Evolutionary conservation across 441 rosid species (phyloP), one percentile per base, ranked within the genome.

Genomic region (Croton setiger): DNA sequence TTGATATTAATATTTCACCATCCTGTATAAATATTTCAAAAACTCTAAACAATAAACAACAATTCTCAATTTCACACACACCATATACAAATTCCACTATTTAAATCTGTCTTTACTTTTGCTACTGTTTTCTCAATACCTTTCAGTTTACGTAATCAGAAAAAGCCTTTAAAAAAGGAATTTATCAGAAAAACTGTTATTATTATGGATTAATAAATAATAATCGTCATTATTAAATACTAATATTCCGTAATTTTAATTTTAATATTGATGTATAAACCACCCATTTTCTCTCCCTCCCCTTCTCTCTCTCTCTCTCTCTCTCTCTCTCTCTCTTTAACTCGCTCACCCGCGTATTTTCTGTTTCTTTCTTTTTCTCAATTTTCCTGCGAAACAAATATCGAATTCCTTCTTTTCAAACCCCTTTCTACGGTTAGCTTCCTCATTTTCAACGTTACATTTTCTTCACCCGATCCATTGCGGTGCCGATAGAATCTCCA

Each of bases 311-410:
- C 18, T 49, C 18, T 41, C 31, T 27, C 31, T 37, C 18, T n/a
- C 23, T 27, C 12, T 15, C 67, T 12, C 14, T 43, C 49, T 5
- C 6, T 36, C 6, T 36, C 18, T 48, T 27, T 41, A 20, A 7
- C 27, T 35, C 57, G 3, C 53, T 47, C 74, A 39, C 68, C 63
- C 43, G 72, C 69, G 58, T 39, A 69, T 58, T 47, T 51, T 66
- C 17, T 5, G 48, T 47, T 56, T 35, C 15, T 11, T 60, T 68
- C 58, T 43, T 17, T n/a, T 20, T 41, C 47, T 17, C 48, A 12
- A 57, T 47, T 72, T 75, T 78, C 85, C 61, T 55, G 33, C 23
- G 69, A 81, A 76, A 71, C 80, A 71, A 77, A 74, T 73, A 51
- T 3, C 59, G 59, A 54, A 49, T 49, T 62, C 67, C 56, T 49